A percentile compares a stretch with the other conserved stretches of the same genome.
Evolutionary conservation across 148 eudicot species (phyloP).

Genomic region (Arctostaphylos glauca): DNA sequence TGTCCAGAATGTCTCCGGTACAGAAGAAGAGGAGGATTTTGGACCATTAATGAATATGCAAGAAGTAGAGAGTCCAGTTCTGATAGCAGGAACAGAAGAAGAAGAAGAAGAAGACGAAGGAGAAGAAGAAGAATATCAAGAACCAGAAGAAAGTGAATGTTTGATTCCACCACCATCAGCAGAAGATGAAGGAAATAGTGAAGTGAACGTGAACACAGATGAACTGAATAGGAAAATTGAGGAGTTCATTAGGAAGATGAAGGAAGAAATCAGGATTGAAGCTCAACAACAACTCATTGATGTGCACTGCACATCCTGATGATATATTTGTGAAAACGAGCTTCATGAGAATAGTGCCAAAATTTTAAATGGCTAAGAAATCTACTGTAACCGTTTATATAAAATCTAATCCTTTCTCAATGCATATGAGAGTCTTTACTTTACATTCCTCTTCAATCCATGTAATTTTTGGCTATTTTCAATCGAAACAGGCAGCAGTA

Average conservation of each 20-base stretch:
- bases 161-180: slow-evolving; percentile 9
- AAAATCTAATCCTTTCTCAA: not conserved
- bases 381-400: not conserved
- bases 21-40: not conserved
- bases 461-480: not conserved
- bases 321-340: not conserved
- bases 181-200: slow-evolving; percentile 2
- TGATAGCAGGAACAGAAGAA: slow-evolving; percentile 6
- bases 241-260: slow-evolving; percentile 53
- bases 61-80: slow-evolving; percentile 9
- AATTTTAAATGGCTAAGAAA: not conserved
- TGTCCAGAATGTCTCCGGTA: not conserved
- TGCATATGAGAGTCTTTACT: not conserved
- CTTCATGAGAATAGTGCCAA: not conserved
- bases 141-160: not conserved
- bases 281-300: slow-evolving; percentile 27
- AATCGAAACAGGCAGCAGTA: not conserved
- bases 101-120: slow-evolving; percentile 11
- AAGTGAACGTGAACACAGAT: slow-evolving; percentile 26
- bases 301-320: slow-evolving; percentile 1
- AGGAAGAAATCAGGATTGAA: slow-evolving; percentile 35
- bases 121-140: not conserved
- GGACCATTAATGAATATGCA: not conserved
- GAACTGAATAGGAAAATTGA: slow-evolving; percentile 45
- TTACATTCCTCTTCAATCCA: not conserved